phyloP scores from a whole-genome alignment of 2,329 filamentous ascomycete genomes.

The Penicillium hordei region DNA sequence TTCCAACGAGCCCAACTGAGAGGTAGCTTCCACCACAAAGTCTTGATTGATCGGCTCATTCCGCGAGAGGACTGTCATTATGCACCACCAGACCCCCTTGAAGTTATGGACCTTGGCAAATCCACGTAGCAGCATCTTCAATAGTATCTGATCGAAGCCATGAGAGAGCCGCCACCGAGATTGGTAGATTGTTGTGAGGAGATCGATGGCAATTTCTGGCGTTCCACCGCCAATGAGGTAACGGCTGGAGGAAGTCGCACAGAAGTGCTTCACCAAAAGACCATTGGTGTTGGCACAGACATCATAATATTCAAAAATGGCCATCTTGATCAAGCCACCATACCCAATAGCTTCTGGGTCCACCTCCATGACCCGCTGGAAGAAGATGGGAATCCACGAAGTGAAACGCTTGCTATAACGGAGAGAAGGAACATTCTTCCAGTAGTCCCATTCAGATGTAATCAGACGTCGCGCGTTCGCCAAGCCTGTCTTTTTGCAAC shows the following conservation, averaged over 20 bases:
- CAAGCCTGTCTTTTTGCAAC: slow-evolving; percentile 26
- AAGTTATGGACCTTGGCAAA: slow-evolving; percentile 32
- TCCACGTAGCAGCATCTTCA: slow-evolving; percentile 42
- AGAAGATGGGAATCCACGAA: slow-evolving; percentile 35
- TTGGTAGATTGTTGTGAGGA: slow-evolving; percentile 39
- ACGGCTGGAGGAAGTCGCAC: slow-evolving; percentile 30
- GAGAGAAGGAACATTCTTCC: slow-evolving; percentile 8
- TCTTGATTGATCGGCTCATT: slow-evolving; percentile 31
- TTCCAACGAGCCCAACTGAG: background rate
- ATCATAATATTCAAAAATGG: slow-evolving; percentile 42
- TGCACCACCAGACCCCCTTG: slow-evolving; percentile 43
- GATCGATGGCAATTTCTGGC: slow-evolving; percentile 32
- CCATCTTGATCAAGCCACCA: slow-evolving; percentile 34
- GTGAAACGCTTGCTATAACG: slow-evolving; percentile 25
- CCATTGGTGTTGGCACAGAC: slow-evolving; percentile 35
- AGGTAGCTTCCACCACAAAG: slow-evolving; percentile 35
- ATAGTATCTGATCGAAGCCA: slow-evolving; percentile 38
- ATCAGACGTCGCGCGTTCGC: slow-evolving; percentile 34
- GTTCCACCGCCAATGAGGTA: slow-evolving; percentile 30
- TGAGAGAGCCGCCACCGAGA: slow-evolving; percentile 36
- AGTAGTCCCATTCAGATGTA: slow-evolving; percentile 29
- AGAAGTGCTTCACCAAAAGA: slow-evolving; percentile 39
- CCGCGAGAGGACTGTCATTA: slow-evolving; percentile 39
- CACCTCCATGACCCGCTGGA: slow-evolving; percentile 36
- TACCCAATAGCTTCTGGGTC: slow-evolving; percentile 19